Base-by-base conservation (phyloP, 768 basidiomycete species). In the Pholiota molesta region DNA sequence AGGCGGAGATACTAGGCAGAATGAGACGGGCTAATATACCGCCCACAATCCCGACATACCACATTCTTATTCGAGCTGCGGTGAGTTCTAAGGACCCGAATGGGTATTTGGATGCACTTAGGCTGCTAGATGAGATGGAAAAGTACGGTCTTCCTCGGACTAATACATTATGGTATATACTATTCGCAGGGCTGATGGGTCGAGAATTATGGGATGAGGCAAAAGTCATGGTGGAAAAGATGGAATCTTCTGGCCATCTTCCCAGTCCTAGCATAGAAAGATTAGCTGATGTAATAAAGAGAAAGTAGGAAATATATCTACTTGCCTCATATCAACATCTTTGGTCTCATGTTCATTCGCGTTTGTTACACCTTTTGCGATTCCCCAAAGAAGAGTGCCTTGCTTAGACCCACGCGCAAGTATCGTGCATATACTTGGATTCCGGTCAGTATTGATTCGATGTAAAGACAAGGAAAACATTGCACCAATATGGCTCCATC, bases 401-500 rank as follows among this genome's bases (percentile, higher is more conserved):
- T 85, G 31, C 86, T 76, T 14, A 83, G 72, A 13, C 92, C 92
- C 7, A 92, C 72, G 54, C 81, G 81, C 49, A 86, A 68, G 70
- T 94, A 94, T 60, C 92, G 85, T 5, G 83, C 83, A 69, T 88
- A 93, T 23, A 86, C 92, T 93, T 68, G 28, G 52, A 63, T 63
- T 23, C 13, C 39, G 16, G 62, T 58, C 45, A 51, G 62, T 35
- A 28, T 57, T 45, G n/a, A 37, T 42, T 28, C 44, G 23, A 51
- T 45, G 26, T n/a, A 45, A 61, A 52, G 39, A 47, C 31, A 53
- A 23, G 42, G 42, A 26, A 47, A 58, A 6, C 19, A 9, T 81
- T 89, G 73, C 68, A 96, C 95, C 86, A 86, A 91, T 91, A 70
- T 94, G 83, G 67, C 91, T 92, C 83, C 90, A 94, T 72, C 84